Conservation (phyloP, 1,284 basidiomycete species). For the Cryptococcus sp. region DNA sequence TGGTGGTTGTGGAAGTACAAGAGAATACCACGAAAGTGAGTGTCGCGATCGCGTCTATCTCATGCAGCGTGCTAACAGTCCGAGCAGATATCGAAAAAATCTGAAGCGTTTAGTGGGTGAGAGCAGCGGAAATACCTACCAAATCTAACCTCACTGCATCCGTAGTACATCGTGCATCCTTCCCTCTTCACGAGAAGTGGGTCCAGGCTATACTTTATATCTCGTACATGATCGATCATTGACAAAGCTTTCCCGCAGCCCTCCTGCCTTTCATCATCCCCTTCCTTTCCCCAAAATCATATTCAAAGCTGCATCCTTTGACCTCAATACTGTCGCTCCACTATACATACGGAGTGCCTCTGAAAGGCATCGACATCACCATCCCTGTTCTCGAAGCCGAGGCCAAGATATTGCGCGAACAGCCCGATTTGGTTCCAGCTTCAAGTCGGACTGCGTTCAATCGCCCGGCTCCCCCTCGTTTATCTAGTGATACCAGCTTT, state of each 20-base stretch:
- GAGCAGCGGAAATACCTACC: neutral
- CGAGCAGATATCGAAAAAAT: conserved; percentile 44
- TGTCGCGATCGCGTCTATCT: neutral
- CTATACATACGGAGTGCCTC: conserved; percentile 24
- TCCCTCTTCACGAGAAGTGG: conserved; percentile 38
- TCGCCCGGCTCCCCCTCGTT: neutral
- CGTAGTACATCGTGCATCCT: conserved; percentile 46
- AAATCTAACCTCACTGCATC: neutral
- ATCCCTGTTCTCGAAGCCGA: conserved; percentile 36
- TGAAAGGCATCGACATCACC: conserved; percentile 37
- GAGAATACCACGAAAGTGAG: conserved; percentile 40
- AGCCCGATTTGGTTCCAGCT: conserved; percentile 19
- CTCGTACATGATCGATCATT: neutral
- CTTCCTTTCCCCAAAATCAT: conserved; percentile 46
- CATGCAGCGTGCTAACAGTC: neutral
- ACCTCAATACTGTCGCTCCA: conserved; percentile 34
- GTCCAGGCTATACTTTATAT: conserved; percentile 5
- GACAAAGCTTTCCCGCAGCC: conserved; percentile 16
- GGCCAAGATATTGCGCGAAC: conserved; percentile 24
- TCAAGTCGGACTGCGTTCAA: neutral
- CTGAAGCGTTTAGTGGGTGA: conserved; percentile 40
- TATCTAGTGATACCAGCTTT: conserved; percentile 5
- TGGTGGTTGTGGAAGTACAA: conserved; percentile 47
- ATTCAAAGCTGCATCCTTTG: conserved; percentile 40
- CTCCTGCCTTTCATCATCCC: conserved; percentile 40